phyloP scores from a whole-genome alignment of 2,329 filamentous ascomycete genomes.

The Curvularia verruculosa region DNA sequence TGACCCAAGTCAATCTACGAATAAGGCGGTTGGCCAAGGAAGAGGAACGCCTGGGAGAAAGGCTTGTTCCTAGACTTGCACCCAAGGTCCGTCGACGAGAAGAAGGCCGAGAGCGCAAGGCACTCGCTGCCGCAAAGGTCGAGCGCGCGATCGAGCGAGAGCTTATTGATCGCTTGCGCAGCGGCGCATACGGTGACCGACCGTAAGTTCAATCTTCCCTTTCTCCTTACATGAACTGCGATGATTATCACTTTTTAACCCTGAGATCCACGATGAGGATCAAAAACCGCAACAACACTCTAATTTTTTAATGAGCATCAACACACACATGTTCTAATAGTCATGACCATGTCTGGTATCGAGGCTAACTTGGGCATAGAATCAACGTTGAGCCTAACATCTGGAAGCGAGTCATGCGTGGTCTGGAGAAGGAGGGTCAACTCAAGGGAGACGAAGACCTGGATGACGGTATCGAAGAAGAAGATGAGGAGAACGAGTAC shows the following conservation, averaged over 20 bases:
- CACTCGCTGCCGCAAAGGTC: slow-evolving; percentile 75
- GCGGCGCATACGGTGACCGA: slow-evolving; percentile 91
- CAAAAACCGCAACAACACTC: slow-evolving; percentile 19
- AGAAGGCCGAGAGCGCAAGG: slow-evolving; percentile 57
- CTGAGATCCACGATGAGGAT: slow-evolving; percentile 17
- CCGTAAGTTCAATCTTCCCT: slow-evolving; percentile 55
- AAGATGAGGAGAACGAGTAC: slow-evolving; percentile 68
- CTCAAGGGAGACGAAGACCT: slow-evolving; percentile 83
- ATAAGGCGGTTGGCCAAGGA: slow-evolving; percentile 81
- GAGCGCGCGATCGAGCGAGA: slow-evolving; percentile 96
- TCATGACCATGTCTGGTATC: not conserved
- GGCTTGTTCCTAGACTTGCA: slow-evolving; percentile 83
- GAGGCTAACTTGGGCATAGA: slow-evolving; percentile 9
- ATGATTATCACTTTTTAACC: slow-evolving; percentile 21
- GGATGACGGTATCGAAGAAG: slow-evolving; percentile 83
- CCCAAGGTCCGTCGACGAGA: slow-evolving; percentile 75
- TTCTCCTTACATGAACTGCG: not conserved
- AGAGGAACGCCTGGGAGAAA: slow-evolving; percentile 87
- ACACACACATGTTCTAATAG: not conserved
- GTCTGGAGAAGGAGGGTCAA: slow-evolving; percentile 85
- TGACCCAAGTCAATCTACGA: slow-evolving; percentile 88
- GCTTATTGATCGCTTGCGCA: slow-evolving; percentile 86
- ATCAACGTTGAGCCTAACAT: slow-evolving; percentile 93
- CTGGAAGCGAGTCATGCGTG: slow-evolving; percentile 95
- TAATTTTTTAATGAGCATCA: slow-evolving; percentile 17